These are phyloP conservation scores for Tetrapisispora fleetii DNA, from an alignment of 805 yeast species.

Conservation along the genomic window DNA sequence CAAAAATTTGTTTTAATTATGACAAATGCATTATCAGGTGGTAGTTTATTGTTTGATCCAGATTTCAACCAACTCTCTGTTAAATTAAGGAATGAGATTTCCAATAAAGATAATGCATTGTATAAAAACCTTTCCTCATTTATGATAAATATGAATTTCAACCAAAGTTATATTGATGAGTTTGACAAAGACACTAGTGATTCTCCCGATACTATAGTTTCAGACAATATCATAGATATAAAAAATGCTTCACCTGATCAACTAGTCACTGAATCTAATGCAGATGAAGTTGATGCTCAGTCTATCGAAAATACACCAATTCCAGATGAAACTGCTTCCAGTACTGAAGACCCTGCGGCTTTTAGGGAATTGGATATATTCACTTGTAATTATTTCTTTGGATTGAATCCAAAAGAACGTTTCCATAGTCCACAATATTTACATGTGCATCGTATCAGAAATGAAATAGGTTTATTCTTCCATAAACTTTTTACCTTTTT, in stretches of 20 bases:
- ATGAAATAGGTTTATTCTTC: constrained; percentile 48
- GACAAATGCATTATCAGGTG: constrained; percentile 55
- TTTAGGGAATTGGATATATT: constrained; percentile 51
- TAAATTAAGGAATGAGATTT: background rate
- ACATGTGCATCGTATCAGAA: constrained; percentile 49
- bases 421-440: constrained; percentile 33
- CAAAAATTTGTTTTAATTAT: constrained; percentile 45
- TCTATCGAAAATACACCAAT: constrained; percentile 20
- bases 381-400: constrained; percentile 54
- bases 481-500: constrained; percentile 47
- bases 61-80: constrained; percentile 34
- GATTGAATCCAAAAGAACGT: constrained; percentile 39
- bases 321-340: constrained; percentile 36
- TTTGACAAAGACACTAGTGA: background rate
- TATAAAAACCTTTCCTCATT: constrained; percentile 13
- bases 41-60: constrained; percentile 64
- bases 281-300: background rate
- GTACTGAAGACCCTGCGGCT: constrained; percentile 36
- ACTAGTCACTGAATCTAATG: background rate
- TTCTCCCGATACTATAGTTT: constrained; percentile 1
- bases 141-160: background rate
- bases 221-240: constrained; percentile 19
- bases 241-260: constrained; percentile 6
- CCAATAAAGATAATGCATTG: background rate
- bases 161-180: background rate